phyloP scores from a whole-genome alignment of 306 rosid genomes.

The Biancaea sappan region DNA sequence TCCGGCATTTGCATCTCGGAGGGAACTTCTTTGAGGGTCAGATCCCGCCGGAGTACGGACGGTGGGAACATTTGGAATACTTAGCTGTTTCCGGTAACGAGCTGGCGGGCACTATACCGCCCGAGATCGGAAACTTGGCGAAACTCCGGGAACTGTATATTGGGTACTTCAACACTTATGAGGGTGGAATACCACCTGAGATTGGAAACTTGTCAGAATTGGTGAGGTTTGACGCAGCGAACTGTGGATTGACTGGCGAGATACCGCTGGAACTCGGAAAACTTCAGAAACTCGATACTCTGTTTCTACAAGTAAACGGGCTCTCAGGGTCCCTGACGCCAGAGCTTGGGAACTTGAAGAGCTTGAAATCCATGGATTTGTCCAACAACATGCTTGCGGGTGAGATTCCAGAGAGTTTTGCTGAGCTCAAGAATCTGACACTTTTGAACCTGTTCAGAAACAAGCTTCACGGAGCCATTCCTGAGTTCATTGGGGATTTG shows the following conservation, averaged over 20 bases:
- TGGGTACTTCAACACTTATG: slow-evolving; percentile 74
- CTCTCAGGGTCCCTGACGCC: slow-evolving; percentile 72
- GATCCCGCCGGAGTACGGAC: slow-evolving; percentile 82
- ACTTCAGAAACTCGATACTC: slow-evolving; percentile 77
- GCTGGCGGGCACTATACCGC: slow-evolving; percentile 67
- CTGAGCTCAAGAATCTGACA: slow-evolving; percentile 67
- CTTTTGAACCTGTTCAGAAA: slow-evolving; percentile 82
- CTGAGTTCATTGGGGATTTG: slow-evolving; percentile 75
- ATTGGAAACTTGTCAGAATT: slow-evolving; percentile 73
- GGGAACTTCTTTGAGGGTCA: slow-evolving; percentile 77
- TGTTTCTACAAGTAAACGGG: slow-evolving; percentile 91
- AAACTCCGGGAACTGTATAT: slow-evolving; percentile 76
- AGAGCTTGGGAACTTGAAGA: slow-evolving; percentile 71
- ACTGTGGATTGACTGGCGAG: slow-evolving; percentile 80
- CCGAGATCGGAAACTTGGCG: slow-evolving; percentile 75
- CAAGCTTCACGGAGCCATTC: slow-evolving; percentile 90
- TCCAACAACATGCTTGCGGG: slow-evolving; percentile 77
- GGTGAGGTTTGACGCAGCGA: slow-evolving; percentile 82
- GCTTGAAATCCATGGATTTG: slow-evolving; percentile 86
- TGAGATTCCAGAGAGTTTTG: slow-evolving; percentile 73
- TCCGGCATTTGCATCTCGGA: slow-evolving; percentile 86
- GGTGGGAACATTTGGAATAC: slow-evolving; percentile 60
- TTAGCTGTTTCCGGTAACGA: slow-evolving; percentile 89
- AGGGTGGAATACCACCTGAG: slow-evolving; percentile 75
- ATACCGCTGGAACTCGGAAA: slow-evolving; percentile 72